Evolutionary conservation across 352 stramenopile genomes (phyloP), one percentile per base, ranked within the genome.

Genomic region (Pythium brassicae): DNA sequence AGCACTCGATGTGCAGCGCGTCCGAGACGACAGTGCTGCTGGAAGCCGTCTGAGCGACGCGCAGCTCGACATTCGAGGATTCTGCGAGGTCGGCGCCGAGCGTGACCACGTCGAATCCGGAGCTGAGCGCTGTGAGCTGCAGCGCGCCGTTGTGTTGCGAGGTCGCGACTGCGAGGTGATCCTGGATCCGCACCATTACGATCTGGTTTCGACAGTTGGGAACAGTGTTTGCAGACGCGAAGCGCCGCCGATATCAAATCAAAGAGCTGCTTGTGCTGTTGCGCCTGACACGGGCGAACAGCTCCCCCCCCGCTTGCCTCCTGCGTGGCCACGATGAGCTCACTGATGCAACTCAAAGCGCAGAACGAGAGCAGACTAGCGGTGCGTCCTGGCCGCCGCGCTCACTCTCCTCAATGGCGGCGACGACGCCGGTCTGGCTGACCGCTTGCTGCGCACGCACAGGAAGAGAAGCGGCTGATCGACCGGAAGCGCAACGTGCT

Each of bases 391-490:
- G 19, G 19, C 23, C 26, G 50, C 23, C 22, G 23, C 15, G 32
- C 9, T 5, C 3, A 0, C 8, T 42, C 23, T 11, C 8, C 23
- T 39, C 23, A n/a, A n/a, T 37, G 4, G 25, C 26, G 11, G 10
- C 17, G 26, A 2, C 22, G 9, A 11, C 0, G 1, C 40, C 23
- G 4, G 4, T 4, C 42, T 45, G 8, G 22, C 27, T 45, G 17
- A 26, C 19, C 4, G 4, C 25, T 1, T n/a, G 17, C 12, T 5
- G 29, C 15, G 12, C 23, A 22, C 23, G 19, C 26, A 34, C 51
- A 91, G 83, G 83, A 92, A 57, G 87, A 97, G 63, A 97, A 97
- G 71, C 69, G 78, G 2, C 44, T 88, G 52, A 89, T 95, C 46
- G 87, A 97, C 43, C 72, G 87, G 10, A 86, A 89, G 39, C 74